Conservation (phyloP, 2,329 filamentous ascomycete species). For the Alternaria panax region DNA sequence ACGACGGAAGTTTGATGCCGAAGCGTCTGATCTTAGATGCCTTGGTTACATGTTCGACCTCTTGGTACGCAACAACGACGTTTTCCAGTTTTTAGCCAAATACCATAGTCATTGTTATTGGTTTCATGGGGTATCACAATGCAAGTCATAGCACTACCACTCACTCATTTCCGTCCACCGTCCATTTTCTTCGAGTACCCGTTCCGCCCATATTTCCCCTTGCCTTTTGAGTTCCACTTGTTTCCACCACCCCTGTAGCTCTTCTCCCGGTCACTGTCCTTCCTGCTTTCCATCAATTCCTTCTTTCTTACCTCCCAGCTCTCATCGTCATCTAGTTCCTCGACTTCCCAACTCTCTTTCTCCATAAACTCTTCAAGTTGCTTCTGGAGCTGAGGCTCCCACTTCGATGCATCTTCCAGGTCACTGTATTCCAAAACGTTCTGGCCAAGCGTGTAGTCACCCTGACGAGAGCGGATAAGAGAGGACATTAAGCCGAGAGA, state of each 20-base stretch:
- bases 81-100: neutral
- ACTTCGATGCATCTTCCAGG: constrained; percentile 76
- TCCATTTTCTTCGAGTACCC: constrained; percentile 21
- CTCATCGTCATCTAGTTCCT: constrained; percentile 41
- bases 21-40: neutral
- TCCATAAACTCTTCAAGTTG: constrained; percentile 63
- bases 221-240: constrained; percentile 22
- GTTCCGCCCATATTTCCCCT: constrained; percentile 27
- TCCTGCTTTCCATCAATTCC: constrained; percentile 40
- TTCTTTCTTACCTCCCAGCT: constrained; percentile 53
- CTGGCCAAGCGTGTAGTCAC: constrained; percentile 73
- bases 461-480: constrained; percentile 81
- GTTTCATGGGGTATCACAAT: constrained; percentile 7
- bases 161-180: constrained; percentile 10
- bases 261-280: constrained; percentile 29
- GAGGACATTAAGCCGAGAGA: constrained; percentile 88
- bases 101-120: neutral
- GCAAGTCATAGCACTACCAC: neutral
- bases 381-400: constrained; percentile 75
- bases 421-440: constrained; percentile 84
- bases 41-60: neutral
- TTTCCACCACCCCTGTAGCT: constrained; percentile 29
- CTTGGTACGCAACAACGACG: neutral
- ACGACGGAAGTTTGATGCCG: constrained; percentile 8
- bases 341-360: constrained; percentile 48